A percentile compares a stretch with the other conserved stretches of the same genome.
Conservation (phyloP, 2,329 filamentous ascomycete genomes). For the Pleomassaria siparia region DNA sequence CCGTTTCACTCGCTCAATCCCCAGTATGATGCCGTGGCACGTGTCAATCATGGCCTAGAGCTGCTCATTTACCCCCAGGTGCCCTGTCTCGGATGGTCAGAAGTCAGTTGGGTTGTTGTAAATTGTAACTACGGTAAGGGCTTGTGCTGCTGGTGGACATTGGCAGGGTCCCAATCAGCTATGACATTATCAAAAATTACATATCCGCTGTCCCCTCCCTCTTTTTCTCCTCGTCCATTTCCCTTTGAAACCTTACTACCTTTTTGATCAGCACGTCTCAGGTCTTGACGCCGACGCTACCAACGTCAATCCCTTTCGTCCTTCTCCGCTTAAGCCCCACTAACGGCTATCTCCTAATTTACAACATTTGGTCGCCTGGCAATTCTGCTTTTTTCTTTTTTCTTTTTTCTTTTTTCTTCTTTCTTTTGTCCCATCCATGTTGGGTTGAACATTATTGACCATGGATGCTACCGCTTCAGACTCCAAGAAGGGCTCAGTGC, state of each 20-base stretch:
- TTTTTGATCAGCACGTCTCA: constrained; percentile 20
- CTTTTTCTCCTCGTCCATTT: constrained; percentile 16
- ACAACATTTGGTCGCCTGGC: no score
- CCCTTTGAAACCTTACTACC: constrained; percentile 25
- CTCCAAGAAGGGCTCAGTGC: constrained; percentile 18
- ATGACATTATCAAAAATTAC: constrained; percentile 28
- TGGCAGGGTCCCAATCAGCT: constrained; percentile 26
- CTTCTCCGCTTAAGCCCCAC: constrained; percentile 26
- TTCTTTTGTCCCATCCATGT: constrained; percentile 21
- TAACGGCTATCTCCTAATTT: constrained; percentile 30
- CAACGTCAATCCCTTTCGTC: constrained; percentile 15
- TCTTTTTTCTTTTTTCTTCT: constrained; percentile 22
- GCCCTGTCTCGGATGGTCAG: constrained; percentile 20
- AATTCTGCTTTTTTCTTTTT: constrained; percentile 10
- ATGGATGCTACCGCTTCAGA: constrained; percentile 34
- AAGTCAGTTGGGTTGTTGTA: constrained; percentile 32
- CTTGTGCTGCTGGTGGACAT: constrained; percentile 4
- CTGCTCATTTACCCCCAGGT: constrained; percentile 18
- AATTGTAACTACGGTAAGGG: constrained; percentile 23
- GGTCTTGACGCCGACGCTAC: constrained; percentile 5
- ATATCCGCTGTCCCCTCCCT: constrained; percentile 21
- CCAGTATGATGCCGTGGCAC: constrained; percentile 26
- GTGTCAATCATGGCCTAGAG: constrained; percentile 32
- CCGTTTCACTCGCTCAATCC: constrained; percentile 22
- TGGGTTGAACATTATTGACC: constrained; percentile 19